Conservation (phyloP, 257 asterid genomes). For the Phtheirospermum japonicum region DNA sequence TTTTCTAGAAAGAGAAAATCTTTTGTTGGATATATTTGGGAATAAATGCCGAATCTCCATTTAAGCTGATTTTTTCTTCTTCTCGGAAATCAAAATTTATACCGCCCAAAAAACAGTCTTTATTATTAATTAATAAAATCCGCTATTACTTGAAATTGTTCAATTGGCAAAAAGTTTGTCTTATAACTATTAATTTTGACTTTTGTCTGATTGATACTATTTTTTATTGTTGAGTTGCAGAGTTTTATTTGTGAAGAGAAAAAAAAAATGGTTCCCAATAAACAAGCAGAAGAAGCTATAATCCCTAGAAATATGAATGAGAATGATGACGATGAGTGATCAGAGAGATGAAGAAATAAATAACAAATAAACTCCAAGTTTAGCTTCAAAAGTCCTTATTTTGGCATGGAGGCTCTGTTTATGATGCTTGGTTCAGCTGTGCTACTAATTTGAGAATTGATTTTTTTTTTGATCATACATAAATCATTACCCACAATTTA, state of each 20-base stretch:
- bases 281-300: constrained; percentile 30
- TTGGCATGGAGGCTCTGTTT: constrained; percentile 35
- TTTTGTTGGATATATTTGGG: no score
- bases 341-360: constrained; percentile 5
- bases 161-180: constrained; percentile 17
- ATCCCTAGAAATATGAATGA: constrained; percentile 23
- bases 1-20: no score
- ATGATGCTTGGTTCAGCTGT: constrained; percentile 36
- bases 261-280: constrained; percentile 28
- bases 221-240: background rate
- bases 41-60: no score
- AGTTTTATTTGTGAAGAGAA: background rate
- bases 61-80: no score
- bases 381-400: constrained; percentile 28
- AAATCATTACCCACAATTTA: no score
- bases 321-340: constrained; percentile 19
- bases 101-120: no score
- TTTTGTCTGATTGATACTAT: constrained; percentile 6
- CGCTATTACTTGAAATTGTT: background rate
- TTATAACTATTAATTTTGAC: background rate
- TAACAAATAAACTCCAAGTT: constrained; percentile 5
- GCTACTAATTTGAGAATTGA: no score
- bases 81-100: no score
- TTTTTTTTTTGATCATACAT: no score
- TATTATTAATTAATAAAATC: no score